Evolutionary conservation across 2,329 filamentous ascomycete species (phyloP).

Genomic region (Cladophialophora chaetospira): DNA sequence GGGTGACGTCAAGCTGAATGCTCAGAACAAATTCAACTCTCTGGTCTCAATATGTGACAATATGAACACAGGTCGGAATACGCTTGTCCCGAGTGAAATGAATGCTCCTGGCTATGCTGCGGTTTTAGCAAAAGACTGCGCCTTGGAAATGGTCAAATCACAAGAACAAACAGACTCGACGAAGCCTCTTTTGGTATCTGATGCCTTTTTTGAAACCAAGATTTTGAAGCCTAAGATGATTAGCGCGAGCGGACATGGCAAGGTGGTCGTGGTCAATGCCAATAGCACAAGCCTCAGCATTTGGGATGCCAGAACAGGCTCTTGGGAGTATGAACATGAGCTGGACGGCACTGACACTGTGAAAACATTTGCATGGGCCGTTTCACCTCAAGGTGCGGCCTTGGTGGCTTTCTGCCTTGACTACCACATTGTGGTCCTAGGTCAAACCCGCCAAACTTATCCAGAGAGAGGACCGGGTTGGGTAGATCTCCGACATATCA

Average conservation of each 20-base stretch:
- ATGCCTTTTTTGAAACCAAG: conserved; percentile 20
- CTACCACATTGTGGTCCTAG: conserved; percentile 78
- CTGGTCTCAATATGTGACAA: conserved; percentile 29
- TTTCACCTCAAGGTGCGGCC: conserved; percentile 83
- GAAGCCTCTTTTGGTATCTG: conserved; percentile 23
- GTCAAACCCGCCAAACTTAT: conserved; percentile 90
- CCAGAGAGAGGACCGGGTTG: conserved; percentile 86
- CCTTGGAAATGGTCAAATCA: conserved; percentile 26
- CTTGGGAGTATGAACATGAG: conserved; percentile 77
- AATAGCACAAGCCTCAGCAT: conserved; percentile 76
- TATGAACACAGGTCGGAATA: conserved; percentile 24
- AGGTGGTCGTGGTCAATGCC: conserved; percentile 78
- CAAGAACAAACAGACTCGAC: conserved; percentile 25
- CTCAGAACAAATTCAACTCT: conserved; percentile 20
- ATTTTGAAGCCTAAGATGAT: conserved; percentile 18
- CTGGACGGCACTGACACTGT: conserved; percentile 75
- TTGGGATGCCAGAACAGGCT: conserved; percentile 82
- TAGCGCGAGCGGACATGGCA: conserved; percentile 53
- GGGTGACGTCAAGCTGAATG: conserved; percentile 20
- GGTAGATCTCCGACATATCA: conserved; percentile 81
- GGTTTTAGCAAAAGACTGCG: conserved; percentile 23
- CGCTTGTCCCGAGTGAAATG: conserved; percentile 9
- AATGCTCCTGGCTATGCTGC: conserved; percentile 22
- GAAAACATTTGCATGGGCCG: conserved; percentile 90
- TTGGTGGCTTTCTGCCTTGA: conserved; percentile 91